A percentile compares a stretch with the other conserved stretches of the same genome.
Evolutionary conservation across 2,329 filamentous ascomycete genomes (phyloP).

Genomic region (Trichoderma sp.): DNA sequence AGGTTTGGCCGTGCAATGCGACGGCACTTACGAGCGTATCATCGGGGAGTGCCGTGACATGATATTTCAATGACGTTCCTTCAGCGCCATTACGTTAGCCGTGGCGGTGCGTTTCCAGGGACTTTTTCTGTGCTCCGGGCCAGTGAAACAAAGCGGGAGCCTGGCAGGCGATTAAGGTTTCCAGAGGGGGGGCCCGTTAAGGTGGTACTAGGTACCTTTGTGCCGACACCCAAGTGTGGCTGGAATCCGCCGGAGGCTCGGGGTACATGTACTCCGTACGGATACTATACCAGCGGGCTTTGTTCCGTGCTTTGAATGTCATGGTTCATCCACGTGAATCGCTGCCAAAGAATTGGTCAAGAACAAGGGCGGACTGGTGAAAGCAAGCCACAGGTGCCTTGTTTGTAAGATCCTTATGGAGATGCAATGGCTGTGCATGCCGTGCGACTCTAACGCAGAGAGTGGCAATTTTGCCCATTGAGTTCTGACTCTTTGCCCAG

Average conservation of each 20-base stretch:
- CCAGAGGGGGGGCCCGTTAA: too few species aligned
- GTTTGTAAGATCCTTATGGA: background rate
- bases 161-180: background rate
- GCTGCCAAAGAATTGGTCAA: background rate
- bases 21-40: background rate
- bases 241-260: background rate
- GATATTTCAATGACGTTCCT: conserved; percentile 2
- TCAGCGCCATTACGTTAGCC: background rate
- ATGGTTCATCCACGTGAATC: background rate
- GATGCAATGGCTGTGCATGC: background rate
- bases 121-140: background rate
- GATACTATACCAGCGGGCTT: too few species aligned
- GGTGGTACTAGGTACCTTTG: background rate
- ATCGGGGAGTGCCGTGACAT: background rate
- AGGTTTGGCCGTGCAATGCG: background rate
- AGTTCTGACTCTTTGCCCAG: background rate
- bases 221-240: background rate
- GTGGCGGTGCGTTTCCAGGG: conserved; percentile 4
- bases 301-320: background rate
- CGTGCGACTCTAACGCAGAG: background rate
- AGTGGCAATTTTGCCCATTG: background rate
- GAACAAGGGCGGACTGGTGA: background rate
- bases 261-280: background rate
- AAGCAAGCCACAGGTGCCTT: background rate
- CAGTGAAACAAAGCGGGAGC: background rate